Evolutionary conservation across 257 asterid genomes (phyloP).

Genomic region (Nicotiana tabacum): DNA sequence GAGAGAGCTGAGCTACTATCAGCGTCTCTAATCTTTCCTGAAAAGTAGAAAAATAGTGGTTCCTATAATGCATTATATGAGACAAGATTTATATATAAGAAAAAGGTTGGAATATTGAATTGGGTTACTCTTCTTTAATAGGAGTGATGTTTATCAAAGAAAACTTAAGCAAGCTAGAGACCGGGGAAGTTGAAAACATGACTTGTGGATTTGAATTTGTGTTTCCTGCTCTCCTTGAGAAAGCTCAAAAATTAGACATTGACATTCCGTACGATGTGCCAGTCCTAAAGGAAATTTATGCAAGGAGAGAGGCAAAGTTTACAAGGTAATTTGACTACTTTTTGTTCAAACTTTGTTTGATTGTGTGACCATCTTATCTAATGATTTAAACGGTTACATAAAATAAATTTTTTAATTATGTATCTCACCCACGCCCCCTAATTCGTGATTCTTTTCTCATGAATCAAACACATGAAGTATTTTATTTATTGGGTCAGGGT

Average conservation of each 20-base stretch:
- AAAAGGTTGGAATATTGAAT: too few species aligned
- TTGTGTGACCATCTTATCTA: background rate
- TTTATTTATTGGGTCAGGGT: too few species aligned
- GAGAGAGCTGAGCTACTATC: too few species aligned
- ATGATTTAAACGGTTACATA: too few species aligned
- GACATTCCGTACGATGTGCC: background rate
- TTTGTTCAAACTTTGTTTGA: background rate
- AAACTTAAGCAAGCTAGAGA: conserved; percentile 22
- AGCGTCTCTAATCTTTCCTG: too few species aligned
- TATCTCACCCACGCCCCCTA: too few species aligned
- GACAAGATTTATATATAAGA: too few species aligned
- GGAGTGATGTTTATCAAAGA: conserved; percentile 35
- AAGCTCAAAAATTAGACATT: background rate
- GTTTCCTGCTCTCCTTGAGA: background rate
- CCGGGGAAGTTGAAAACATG: conserved; percentile 25
- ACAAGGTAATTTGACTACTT: conserved; percentile 12
- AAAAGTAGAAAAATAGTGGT: too few species aligned
- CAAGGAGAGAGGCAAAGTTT: conserved; percentile 9
- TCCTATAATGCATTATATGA: too few species aligned
- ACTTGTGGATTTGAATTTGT: conserved; percentile 42
- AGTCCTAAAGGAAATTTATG: background rate
- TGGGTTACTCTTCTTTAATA: background rate
- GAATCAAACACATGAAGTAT: too few species aligned
- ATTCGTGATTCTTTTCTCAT: too few species aligned
- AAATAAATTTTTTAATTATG: too few species aligned